These are phyloP conservation scores for Smithsoniella earleae DNA, from an alignment of 163 green algal genomes.

Conservation along the genomic window DNA sequence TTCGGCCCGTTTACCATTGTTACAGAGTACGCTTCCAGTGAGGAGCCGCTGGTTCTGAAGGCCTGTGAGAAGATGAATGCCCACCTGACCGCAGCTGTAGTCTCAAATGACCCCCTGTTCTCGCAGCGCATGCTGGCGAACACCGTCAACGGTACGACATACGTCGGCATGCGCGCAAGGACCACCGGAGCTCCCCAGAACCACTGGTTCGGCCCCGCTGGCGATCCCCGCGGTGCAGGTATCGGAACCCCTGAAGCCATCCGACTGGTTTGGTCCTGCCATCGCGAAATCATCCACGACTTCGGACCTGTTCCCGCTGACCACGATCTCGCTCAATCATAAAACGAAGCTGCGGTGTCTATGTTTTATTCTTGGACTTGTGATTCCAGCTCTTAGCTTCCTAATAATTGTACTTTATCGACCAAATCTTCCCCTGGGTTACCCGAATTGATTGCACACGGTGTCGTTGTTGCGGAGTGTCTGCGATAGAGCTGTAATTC, in stretches of 20 bases:
- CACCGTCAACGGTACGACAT: conserved; percentile 98
- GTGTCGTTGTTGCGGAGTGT: too few relatives aligned
- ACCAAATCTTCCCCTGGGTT: too few relatives aligned
- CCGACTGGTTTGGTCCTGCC: conserved; percentile 86
- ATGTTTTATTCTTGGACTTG: too few relatives aligned
- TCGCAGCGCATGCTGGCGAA: conserved; percentile 69
- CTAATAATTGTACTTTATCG: too few relatives aligned
- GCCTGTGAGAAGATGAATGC: conserved; percentile 78
- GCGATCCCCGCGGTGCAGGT: conserved; percentile 83
- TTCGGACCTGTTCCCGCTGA: conserved; percentile 39
- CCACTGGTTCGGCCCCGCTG: conserved; percentile 96
- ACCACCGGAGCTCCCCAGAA: conserved; percentile 96
- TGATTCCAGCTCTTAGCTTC: too few relatives aligned
- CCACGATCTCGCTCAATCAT: not conserved
- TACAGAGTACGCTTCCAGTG: conserved; percentile 65
- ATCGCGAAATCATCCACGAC: conserved; percentile 73
- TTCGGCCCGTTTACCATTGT: conserved; percentile 95
- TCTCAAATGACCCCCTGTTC: conserved; percentile 89
- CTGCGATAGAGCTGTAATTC: too few relatives aligned
- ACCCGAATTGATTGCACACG: too few relatives aligned
- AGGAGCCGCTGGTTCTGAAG: conserved; percentile 74
- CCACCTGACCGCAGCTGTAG: conserved; percentile 91
- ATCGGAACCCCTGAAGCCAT: conserved; percentile 98
- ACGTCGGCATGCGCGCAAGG: conserved; percentile 73
- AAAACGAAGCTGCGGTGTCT: too few relatives aligned